Conservation (phyloP, 805 yeast species). For the Phaffomyces thermotolerans region DNA sequence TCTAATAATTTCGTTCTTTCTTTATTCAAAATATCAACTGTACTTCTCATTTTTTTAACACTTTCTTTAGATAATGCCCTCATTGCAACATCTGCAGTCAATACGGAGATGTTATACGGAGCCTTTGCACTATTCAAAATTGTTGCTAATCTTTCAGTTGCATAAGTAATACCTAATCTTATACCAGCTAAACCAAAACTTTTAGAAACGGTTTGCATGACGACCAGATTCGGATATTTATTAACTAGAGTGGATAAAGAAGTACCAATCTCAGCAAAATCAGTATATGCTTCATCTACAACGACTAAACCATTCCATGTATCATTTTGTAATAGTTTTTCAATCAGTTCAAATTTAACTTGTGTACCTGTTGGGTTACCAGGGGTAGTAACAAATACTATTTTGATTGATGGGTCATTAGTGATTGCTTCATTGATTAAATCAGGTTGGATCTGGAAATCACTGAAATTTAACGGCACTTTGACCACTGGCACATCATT, state of each 20-base stretch:
- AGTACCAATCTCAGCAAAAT: conserved; percentile 62
- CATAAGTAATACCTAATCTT: conserved; percentile 76
- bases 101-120: conserved; percentile 86
- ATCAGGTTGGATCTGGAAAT: conserved; percentile 57
- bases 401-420: conserved; percentile 56
- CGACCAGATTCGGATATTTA: conserved; percentile 75
- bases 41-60: conserved; percentile 48
- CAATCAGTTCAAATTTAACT: conserved; percentile 42
- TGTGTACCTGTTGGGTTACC: conserved; percentile 90
- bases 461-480: conserved; percentile 63
- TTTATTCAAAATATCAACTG: conserved; percentile 39
- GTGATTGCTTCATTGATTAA: conserved; percentile 44
- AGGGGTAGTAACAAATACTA: conserved; percentile 85
- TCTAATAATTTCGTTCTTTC: conserved; percentile 52
- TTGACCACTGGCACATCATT: conserved; percentile 76
- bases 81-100: conserved; percentile 67
- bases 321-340: conserved; percentile 36
- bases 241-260: conserved; percentile 76
- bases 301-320: conserved; percentile 73
- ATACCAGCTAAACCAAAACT: conserved; percentile 96
- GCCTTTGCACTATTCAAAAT: conserved; percentile 88
- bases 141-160: conserved; percentile 50
- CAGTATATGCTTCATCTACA: conserved; percentile 93
- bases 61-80: conserved; percentile 63
- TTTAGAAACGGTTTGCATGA: conserved; percentile 87